Evolutionary conservation across 2,329 filamentous ascomycete genomes (phyloP), one percentile per base, ranked within the genome.

Genomic region (Lasiodiplodia hormozganensis): DNA sequence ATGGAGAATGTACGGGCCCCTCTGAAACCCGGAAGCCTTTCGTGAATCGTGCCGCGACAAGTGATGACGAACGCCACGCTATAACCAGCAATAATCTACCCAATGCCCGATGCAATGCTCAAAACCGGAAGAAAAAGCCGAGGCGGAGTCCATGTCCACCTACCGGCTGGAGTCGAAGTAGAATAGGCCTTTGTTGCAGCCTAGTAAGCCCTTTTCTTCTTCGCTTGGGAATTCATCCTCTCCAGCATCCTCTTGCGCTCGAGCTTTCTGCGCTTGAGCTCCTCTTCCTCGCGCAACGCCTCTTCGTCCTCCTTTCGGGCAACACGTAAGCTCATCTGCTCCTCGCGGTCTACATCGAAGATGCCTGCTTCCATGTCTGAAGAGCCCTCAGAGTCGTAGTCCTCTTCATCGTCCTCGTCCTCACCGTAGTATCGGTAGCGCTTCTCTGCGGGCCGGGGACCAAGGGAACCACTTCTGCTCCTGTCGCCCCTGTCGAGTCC

Each of bases 321-420:
- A 67, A 85, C 83, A 36, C 82, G 79, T 69, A 90, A 86, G 2
- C 91, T 90, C 62, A 82, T 76, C 57, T 84, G 82, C 76, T 95
- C 92, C 77, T 95, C 92, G 43, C 85, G 82, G 70, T 93, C 90
- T 65, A 94, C 87, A 72, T 94, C 91, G 70, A 89, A 90, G 47
- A 90, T 77, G 40, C 90, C 91, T 2, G 90, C 92, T 77, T 94
- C 91, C 90, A 94, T 94, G 73, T 93, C 92, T 6, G 90, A 92
- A 4, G 60, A 64, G n/a, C 60, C 60, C 67, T 91, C 90, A 0
- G 88, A 89, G 2, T 83, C 85, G 71, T 92, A 90, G 58, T 83
- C 84, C 38, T 91, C 88, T 53, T 91, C 88, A 52, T 86, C 84
- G 7, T 81, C 79, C 2, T 82, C 83, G 31, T 84, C 76, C 4